These are phyloP conservation scores for Globisporangium takayamanum DNA, from an alignment of 352 stramenopile species.

Conservation along the genomic window DNA sequence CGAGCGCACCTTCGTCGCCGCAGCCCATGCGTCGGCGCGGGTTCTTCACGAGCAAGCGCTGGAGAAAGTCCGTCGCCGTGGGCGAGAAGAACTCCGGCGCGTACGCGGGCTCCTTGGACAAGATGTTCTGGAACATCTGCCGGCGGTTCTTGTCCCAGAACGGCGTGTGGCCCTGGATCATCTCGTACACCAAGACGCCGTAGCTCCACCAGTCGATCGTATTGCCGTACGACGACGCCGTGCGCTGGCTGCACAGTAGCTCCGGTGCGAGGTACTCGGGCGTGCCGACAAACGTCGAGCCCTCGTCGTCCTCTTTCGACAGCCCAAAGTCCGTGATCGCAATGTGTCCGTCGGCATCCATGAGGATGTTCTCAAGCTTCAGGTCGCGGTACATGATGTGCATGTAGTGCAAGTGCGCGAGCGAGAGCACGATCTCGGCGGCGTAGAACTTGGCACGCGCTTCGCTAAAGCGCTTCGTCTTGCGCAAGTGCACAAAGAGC, in stretches of 20 bases:
- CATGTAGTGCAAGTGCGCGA: constrained; percentile 80
- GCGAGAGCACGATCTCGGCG: constrained; percentile 72
- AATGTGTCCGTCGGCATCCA: constrained; percentile 79
- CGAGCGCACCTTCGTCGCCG: constrained; percentile 43
- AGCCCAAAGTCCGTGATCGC: constrained; percentile 86
- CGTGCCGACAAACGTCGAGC: constrained; percentile 78
- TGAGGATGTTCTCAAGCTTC: constrained; percentile 89
- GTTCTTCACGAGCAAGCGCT: constrained; percentile 70
- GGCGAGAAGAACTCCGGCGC: constrained; percentile 56
- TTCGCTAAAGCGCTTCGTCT: constrained; percentile 66
- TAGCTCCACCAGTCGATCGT: constrained; percentile 88
- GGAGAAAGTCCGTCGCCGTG: constrained; percentile 57
- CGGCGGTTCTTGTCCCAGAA: constrained; percentile 83
- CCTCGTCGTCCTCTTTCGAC: constrained; percentile 82
- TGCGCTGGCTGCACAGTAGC: constrained; percentile 68
- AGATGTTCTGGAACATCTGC: constrained; percentile 85
- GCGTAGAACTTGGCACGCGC: constrained; percentile 78
- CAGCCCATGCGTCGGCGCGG: constrained; percentile 58
- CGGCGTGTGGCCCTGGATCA: constrained; percentile 79
- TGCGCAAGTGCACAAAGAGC: constrained; percentile 81
- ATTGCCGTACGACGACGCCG: constrained; percentile 72
- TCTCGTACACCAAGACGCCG: constrained; percentile 83
- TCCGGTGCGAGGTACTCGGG: constrained; percentile 83
- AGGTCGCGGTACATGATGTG: constrained; percentile 89
- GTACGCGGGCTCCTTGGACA: constrained; percentile 65